phyloP scores from a whole-genome alignment of 2,329 filamentous ascomycete genomes.

The Sordariomycetes sp. region DNA sequence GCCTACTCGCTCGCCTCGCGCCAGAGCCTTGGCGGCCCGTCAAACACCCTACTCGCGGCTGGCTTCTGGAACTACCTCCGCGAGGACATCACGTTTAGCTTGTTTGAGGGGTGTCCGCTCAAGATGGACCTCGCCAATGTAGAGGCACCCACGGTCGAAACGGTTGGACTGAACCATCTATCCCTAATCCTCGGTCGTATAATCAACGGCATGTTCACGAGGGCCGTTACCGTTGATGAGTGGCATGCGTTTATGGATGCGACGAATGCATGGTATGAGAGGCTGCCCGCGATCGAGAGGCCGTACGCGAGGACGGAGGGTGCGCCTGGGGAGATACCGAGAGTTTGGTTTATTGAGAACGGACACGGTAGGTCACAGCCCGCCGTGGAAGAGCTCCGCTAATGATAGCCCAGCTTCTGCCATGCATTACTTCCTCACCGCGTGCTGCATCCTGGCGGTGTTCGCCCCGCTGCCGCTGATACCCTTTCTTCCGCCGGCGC shows the following conservation, averaged over 20 bases:
- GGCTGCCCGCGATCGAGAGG: slow-evolving; percentile 17
- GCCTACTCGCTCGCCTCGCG: slow-evolving; percentile 31
- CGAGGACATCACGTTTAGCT: slow-evolving; percentile 42
- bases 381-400: neutral
- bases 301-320: slow-evolving; percentile 17
- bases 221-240: neutral
- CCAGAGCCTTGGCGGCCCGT: slow-evolving; percentile 11
- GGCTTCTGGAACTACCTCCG: slow-evolving; percentile 41
- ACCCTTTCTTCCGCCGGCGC: neutral
- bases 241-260: slow-evolving; percentile 11
- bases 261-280: neutral
- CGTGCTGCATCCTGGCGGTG: slow-evolving; percentile 18
- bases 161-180: slow-evolving; percentile 25
- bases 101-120: slow-evolving; percentile 28
- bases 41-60: slow-evolving; percentile 21
- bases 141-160: slow-evolving; percentile 14
- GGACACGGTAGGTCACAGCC: slow-evolving; percentile 25
- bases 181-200: slow-evolving; percentile 29
- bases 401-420: slow-evolving; percentile 21
- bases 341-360: slow-evolving; percentile 25
- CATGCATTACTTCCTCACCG: slow-evolving; percentile 29
- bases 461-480: slow-evolving; percentile 7
- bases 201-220: slow-evolving; percentile 26
- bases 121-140: slow-evolving; percentile 25
- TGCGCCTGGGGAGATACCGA: slow-evolving; percentile 18